Evolutionary conservation across 2,329 filamentous ascomycete genomes (phyloP).

Genomic region (Ceratocystis colombiana): DNA sequence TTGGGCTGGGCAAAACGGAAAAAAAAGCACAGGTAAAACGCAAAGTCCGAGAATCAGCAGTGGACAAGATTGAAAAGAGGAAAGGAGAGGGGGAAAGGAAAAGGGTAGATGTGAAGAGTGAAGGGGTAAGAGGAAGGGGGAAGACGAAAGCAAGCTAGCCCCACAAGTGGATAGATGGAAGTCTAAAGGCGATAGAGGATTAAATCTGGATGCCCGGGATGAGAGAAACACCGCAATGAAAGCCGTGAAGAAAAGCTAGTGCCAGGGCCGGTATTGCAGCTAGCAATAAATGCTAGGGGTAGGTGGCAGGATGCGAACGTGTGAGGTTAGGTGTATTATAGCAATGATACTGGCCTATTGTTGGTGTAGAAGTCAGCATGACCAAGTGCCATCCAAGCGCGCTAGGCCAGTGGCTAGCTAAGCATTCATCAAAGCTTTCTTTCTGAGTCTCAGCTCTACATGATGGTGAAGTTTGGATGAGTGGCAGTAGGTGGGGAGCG

Average conservation of each 20-base stretch:
- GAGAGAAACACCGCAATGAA: not conserved
- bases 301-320: not conserved
- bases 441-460: slow-evolving; percentile 1
- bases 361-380: not conserved
- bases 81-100: not conserved
- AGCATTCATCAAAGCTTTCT: slow-evolving; percentile 1
- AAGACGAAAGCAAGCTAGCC: not conserved
- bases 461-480: not conserved
- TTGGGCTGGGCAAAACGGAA: not conserved
- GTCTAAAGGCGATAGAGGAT: not conserved
- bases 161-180: not conserved
- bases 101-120: not conserved
- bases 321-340: not conserved
- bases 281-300: not conserved
- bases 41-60: not conserved
- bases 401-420: not conserved
- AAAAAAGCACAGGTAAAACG: not conserved
- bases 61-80: not conserved
- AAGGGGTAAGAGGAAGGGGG: no score
- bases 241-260: slow-evolving; percentile 4
- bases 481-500: not conserved
- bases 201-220: not conserved
- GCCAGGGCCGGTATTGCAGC: not conserved
- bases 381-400: not conserved
- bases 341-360: not conserved